Percentiles rank a stretch among this genome's conserved stretches.
phyloP scores from a whole-genome alignment of 208 protist species.

The Strigomonas culicis region DNA sequence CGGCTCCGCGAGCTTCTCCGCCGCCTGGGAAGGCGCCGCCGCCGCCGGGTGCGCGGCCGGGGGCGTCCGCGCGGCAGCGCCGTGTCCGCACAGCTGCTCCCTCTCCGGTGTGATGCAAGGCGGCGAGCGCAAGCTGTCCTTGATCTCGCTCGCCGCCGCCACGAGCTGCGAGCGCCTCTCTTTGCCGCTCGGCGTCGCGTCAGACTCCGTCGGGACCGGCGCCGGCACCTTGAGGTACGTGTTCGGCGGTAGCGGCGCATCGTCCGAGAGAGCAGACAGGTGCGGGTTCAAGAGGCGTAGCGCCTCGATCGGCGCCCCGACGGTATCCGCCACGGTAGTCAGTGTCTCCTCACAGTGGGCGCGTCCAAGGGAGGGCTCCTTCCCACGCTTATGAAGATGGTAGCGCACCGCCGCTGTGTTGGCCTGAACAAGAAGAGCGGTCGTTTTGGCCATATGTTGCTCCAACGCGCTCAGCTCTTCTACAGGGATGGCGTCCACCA shows the following conservation, averaged over 20 bases:
- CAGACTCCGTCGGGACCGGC: not conserved
- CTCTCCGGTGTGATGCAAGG: not conserved
- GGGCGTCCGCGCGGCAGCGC: no score
- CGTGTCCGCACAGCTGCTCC: not conserved
- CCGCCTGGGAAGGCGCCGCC: not conserved
- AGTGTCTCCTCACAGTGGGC: conserved; percentile 19
- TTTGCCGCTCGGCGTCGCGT: not conserved
- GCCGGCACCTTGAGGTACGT: conserved; percentile 42
- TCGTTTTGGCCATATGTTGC: conserved; percentile 4
- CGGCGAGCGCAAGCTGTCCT: not conserved
- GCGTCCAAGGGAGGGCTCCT: not conserved
- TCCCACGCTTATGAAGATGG: not conserved
- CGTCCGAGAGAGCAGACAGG: conserved; percentile 19
- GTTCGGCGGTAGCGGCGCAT: conserved; percentile 33
- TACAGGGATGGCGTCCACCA: conserved; percentile 2
- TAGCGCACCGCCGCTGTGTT: not conserved
- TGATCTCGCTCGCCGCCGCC: not conserved
- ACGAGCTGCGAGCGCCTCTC: not conserved
- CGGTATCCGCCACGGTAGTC: conserved; percentile 19
- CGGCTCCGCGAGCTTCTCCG: not conserved
- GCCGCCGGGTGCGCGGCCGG: no score
- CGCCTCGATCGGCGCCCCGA: conserved; percentile 22
- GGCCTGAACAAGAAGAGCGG: not conserved
- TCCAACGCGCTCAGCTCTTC: not conserved
- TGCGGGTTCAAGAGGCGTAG: conserved; percentile 55